Evolutionary conservation across 2,329 filamentous ascomycete species (phyloP).

Genomic region (Byssochlamys sp.): DNA sequence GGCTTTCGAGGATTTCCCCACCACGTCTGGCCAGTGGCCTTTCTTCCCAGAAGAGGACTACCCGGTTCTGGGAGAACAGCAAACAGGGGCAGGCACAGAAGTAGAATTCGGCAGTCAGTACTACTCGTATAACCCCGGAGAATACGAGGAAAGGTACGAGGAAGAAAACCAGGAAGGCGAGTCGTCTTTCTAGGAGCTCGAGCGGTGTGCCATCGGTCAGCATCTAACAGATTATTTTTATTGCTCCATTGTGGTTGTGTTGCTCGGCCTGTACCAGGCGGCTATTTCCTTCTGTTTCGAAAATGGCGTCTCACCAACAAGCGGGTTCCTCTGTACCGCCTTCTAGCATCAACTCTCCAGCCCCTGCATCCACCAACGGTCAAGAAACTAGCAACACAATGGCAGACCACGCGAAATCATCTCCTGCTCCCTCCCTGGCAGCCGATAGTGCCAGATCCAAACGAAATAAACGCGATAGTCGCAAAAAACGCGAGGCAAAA

Average conservation of each 20-base stretch:
- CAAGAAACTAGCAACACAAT: conserved; percentile 19
- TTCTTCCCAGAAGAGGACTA: too few species aligned
- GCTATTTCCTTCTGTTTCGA: background rate
- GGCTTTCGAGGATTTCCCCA: background rate
- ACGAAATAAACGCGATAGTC: conserved; percentile 35
- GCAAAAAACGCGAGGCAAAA: conserved; percentile 36
- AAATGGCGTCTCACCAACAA: conserved; percentile 25
- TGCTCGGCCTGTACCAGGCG: conserved; percentile 3
- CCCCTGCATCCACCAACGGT: conserved; percentile 18
- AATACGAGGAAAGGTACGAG: background rate
- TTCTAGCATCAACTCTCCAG: conserved; percentile 28
- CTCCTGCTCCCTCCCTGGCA: conserved; percentile 25
- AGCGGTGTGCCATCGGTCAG: background rate
- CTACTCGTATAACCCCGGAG: background rate
- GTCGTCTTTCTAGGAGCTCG: background rate
- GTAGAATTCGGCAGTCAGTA: background rate
- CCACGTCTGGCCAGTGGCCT: too few species aligned
- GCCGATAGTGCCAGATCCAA: conserved; percentile 25
- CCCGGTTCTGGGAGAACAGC: background rate
- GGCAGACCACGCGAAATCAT: conserved; percentile 21
- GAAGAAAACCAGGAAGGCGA: background rate
- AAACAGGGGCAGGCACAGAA: background rate
- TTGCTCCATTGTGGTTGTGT: background rate
- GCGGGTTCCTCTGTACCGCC: conserved; percentile 26
- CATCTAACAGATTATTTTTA: background rate